phyloP scores from a whole-genome alignment of 2,329 filamentous ascomycete genomes.

The Stachybotrys elegans region DNA sequence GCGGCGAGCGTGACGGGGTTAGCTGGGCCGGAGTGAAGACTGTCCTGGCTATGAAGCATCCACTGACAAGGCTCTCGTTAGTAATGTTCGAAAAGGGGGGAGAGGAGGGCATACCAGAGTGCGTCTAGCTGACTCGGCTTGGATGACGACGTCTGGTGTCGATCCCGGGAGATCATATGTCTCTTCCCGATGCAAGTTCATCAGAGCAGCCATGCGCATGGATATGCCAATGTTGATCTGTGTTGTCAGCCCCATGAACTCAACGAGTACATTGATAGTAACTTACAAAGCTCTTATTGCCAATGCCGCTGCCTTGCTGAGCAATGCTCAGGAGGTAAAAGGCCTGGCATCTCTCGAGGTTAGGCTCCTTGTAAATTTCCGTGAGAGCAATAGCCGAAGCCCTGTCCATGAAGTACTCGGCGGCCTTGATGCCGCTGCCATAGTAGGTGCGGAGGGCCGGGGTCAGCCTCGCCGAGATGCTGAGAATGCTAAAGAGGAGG shows the following conservation, averaged over 20 bases:
- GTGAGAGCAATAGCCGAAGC: conserved; percentile 41
- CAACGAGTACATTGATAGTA: background rate
- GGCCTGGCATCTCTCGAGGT: conserved; percentile 50
- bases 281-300: conserved; percentile 49
- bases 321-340: conserved; percentile 56
- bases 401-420: conserved; percentile 48
- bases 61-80: conserved; percentile 31
- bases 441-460: conserved; percentile 41
- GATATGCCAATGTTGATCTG: conserved; percentile 54
- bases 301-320: conserved; percentile 51
- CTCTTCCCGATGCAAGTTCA: conserved; percentile 52
- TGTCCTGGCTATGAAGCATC: conserved; percentile 57
- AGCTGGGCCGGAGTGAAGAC: conserved; percentile 47
- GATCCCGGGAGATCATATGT: conserved; percentile 41
- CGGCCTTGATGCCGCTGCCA: conserved; percentile 45
- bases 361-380: conserved; percentile 48
- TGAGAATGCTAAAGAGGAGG: conserved; percentile 49
- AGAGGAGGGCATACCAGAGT: conserved; percentile 39
- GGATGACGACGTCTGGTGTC: conserved; percentile 38
- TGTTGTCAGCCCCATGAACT: conserved; percentile 1
- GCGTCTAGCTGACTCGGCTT: conserved; percentile 50
- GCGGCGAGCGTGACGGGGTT: conserved; percentile 47
- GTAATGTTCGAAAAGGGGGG: background rate
- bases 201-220: conserved; percentile 49
- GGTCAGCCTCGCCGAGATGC: conserved; percentile 51